Evolutionary conservation across 2,329 filamentous ascomycete species (phyloP), one percentile per base, ranked within the genome.

Genomic region (Paramyrothecium sp.): DNA sequence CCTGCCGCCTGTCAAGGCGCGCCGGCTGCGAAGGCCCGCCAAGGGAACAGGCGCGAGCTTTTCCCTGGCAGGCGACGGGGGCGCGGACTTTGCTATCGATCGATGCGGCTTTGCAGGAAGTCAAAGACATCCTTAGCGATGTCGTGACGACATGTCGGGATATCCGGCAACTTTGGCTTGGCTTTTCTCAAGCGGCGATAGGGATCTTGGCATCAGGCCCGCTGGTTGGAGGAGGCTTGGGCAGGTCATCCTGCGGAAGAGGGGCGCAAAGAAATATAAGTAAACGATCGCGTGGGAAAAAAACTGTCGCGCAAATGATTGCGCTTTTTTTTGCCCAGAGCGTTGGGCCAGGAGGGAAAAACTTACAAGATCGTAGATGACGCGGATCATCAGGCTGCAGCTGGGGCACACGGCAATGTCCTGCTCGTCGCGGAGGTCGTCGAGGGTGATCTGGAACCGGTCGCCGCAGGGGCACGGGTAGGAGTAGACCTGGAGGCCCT

Each of bases 401-500:
- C 93, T 97, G 21, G 95, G 95, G 69, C 95, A 99, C 12, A 98
- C 91, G n/a, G 90, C 95, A 69, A 99, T 92, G 66, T 98, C 93
- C 72, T 94, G 87, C 61, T 91, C 91, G 70, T 98, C 93, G 57
- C 88, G 84, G 67, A 99, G 79, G 73, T 98, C 93, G 56, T 83
- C 86, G 56, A 98, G 86, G 20, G 84, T 85, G 69, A 95, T 97
- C 78, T 97, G 91, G 78, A 99, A 99, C 59, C 91, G 86, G 78
- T 99, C 95, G 78, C 95, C 95, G 76, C 95, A 99, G 1, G 95
- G 95, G 73, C 95, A 99, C 16, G 95, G 95, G 73, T 96, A 97
- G 77, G 94, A 90, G 79, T 97, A 99, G 66, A 97, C 89, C 73
- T 97, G 89, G 46, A 92, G 83, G 3, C 82, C 81, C 51, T 87